phyloP scores from a whole-genome alignment of 2,329 filamentous ascomycete species.

The Exophiala xenobiotica region DNA sequence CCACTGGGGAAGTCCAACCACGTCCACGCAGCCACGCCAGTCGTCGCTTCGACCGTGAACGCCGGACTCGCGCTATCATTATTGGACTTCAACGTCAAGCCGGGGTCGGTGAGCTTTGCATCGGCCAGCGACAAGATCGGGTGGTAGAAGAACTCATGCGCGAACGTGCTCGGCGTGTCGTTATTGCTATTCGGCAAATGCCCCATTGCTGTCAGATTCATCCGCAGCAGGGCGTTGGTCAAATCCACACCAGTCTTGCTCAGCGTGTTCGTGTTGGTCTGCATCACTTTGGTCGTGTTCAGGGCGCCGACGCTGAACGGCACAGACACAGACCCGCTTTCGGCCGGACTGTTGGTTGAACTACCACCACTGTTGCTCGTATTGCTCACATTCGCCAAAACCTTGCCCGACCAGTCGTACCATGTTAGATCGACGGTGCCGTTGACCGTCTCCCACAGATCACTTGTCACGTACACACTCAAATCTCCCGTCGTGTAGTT shows the following conservation, averaged over 20 bases:
- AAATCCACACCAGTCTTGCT: slow-evolving; percentile 32
- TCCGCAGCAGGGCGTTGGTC: slow-evolving; percentile 43
- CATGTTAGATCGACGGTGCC: slow-evolving; percentile 53
- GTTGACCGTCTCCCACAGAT: slow-evolving; percentile 53
- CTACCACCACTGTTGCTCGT: no score
- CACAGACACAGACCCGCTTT: slow-evolving; percentile 30
- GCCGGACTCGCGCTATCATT: slow-evolving; percentile 28
- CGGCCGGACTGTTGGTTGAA: no score
- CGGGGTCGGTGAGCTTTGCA: slow-evolving; percentile 51
- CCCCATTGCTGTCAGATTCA: slow-evolving; percentile 48
- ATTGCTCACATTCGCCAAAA: slow-evolving; percentile 40
- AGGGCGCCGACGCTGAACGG: slow-evolving; percentile 49
- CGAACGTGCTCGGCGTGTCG: slow-evolving; percentile 43
- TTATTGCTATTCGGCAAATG: slow-evolving; percentile 50
- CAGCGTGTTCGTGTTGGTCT: slow-evolving; percentile 40
- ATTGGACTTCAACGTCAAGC: slow-evolving; percentile 38
- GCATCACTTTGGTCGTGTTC: slow-evolving; percentile 52
- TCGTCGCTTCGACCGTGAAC: slow-evolving; percentile 51
- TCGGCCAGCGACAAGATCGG: slow-evolving; percentile 45
- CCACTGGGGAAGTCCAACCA: slow-evolving; percentile 56
- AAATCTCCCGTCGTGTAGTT: slow-evolving; percentile 52
- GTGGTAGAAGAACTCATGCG: slow-evolving; percentile 53
- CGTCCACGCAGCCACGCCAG: slow-evolving; percentile 53
- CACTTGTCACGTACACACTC: slow-evolving; percentile 57
- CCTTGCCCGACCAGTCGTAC: slow-evolving; percentile 51